Percentiles rank a stretch among this genome's conserved stretches.
phyloP scores from a whole-genome alignment of 495 filamentous ascomycete genomes.

The Penicillium psychrofluorescens region DNA sequence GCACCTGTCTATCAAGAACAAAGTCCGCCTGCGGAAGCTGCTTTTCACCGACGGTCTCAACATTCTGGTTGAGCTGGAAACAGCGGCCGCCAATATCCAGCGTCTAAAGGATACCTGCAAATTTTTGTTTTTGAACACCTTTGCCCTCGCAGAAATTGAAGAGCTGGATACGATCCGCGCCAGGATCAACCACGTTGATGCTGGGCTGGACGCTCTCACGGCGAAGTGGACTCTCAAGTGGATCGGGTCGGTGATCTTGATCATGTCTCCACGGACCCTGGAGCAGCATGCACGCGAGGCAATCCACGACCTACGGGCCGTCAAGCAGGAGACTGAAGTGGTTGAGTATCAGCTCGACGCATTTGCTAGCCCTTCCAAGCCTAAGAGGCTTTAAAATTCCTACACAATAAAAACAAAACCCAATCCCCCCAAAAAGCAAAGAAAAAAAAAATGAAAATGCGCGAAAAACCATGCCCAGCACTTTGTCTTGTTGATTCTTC shows the following conservation, averaged over 20 bases:
- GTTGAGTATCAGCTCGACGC: background rate
- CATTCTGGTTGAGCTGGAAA: background rate
- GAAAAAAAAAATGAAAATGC: too few species aligned
- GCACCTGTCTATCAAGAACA: background rate
- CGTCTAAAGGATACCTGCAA: background rate
- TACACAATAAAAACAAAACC: too few species aligned
- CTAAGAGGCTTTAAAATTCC: too few species aligned
- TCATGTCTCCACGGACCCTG: background rate
- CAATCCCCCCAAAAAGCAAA: too few species aligned
- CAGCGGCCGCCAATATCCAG: background rate
- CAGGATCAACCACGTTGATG: background rate
- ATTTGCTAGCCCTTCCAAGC: too few species aligned
- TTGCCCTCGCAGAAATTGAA: slow-evolving; percentile 2
- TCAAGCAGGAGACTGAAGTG: slow-evolving; percentile 3
- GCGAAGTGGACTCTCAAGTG: slow-evolving; percentile 5
- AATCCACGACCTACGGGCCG: background rate
- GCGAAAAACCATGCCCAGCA: too few species aligned
- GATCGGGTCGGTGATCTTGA: background rate
- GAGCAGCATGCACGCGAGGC: slow-evolving; percentile 2
- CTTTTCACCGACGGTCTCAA: slow-evolving; percentile 3
- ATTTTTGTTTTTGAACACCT: background rate
- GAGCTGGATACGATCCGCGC: slow-evolving; percentile 6
- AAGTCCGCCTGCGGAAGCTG: slow-evolving; percentile 5
- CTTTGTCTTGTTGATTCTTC: too few species aligned
- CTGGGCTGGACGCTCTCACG: background rate